Base-by-base conservation (phyloP, 345 rosid species). In the Melaleuca quinquenervia region DNA sequence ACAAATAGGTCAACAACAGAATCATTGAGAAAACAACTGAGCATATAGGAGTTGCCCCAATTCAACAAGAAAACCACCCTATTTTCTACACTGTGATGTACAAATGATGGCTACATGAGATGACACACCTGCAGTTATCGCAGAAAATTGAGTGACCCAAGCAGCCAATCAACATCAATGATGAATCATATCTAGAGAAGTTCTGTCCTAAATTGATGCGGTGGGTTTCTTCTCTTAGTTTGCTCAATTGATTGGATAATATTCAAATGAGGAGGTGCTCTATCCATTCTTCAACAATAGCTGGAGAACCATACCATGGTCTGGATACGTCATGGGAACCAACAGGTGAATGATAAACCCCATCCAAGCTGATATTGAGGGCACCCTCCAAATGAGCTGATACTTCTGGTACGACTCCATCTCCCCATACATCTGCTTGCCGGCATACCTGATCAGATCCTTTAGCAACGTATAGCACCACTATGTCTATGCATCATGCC, bases 221-320 rank as follows among this genome's bases (percentile, higher is more conserved):
- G n/a, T 52, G 62, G 58, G 15, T 18, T 16, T 50, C 48, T 55
- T 50, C 20, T 45, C 45, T 60, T 52, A 6, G 12, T 41, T 51
- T 83, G 5, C 41, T 50, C 3, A 27, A 55, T 52, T 52, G 11
- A 52, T 41, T 32, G 16, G 27, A 55, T 51, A 7, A 32, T 32
- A 50, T 74, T 90, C 89, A 95, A 85, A 89, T 82, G 76, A 95
- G 93, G 83, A 96, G 98, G 85, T 96, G 93, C 49, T 92, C 92
- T 87, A 94, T 91, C 99, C 98, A 97, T 86, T 94, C 88, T 83
- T 92, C 93, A 29, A 92, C 93, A 13, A 95, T 88, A 7, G 85
- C 90, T 9, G 99, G 94, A 82, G 99, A 95, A 52, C 99, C 98
- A 86, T 97, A 95, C 99, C 99, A 96, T 3, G 96, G 98, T 85